Conservation (phyloP, 1,284 basidiomycete species). For the Clitocybe nebularis region DNA sequence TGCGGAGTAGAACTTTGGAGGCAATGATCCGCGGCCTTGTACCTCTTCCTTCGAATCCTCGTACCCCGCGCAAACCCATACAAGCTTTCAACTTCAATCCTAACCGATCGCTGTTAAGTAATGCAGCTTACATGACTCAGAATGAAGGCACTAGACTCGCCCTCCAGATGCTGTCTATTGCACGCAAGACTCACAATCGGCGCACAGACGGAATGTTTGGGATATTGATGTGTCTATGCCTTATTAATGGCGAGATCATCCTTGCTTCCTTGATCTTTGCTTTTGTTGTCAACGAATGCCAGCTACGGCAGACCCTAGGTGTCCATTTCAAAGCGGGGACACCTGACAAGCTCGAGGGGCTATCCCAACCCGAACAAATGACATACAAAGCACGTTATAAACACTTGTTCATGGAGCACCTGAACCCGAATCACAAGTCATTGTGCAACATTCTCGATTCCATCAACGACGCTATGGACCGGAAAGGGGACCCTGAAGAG, state of each 20-base stretch:
- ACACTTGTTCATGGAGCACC: constrained; percentile 1
- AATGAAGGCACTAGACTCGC: constrained; percentile 42
- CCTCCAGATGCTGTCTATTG: constrained; percentile 47
- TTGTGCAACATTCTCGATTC: constrained; percentile 18
- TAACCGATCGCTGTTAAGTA: constrained; percentile 21
- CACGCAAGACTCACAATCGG: constrained; percentile 49
- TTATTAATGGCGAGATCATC: constrained; percentile 74
- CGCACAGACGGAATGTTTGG: constrained; percentile 59
- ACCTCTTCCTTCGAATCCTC: constrained; percentile 11
- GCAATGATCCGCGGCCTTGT: constrained; percentile 36
- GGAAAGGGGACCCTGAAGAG: constrained; percentile 14
- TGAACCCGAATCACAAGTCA: constrained; percentile 10
- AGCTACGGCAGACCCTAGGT: constrained; percentile 25
- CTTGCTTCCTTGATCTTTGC: constrained; percentile 67
- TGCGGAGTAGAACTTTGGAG: constrained; percentile 47
- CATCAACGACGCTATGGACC: constrained; percentile 17
- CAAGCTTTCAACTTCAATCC: constrained; percentile 20
- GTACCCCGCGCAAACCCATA: constrained; percentile 5
- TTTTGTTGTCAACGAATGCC: constrained; percentile 61
- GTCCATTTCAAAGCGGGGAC: constrained; percentile 11
- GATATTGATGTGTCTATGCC: constrained; percentile 54
- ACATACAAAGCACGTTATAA: neutral
- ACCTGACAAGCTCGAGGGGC: constrained; percentile 1
- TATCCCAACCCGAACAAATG: constrained; percentile 6
- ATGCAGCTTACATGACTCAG: constrained; percentile 25